Evolutionary conservation across 2,329 filamentous ascomycete genomes (phyloP).

Genomic region (Cytospora mali): DNA sequence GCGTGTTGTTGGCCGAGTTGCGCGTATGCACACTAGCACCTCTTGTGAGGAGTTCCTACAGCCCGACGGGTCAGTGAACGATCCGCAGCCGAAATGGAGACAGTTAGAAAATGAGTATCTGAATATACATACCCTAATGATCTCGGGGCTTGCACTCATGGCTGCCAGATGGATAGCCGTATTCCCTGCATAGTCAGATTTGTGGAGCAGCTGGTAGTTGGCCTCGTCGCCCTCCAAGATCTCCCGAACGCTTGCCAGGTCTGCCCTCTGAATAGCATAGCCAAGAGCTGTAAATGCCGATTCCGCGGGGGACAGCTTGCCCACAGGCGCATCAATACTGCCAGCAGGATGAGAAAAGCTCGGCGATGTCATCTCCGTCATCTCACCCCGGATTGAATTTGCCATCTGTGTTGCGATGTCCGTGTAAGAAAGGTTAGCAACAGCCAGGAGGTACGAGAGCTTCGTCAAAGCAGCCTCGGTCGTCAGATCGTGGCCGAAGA

Average conservation of each 20-base stretch:
- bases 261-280: constrained; percentile 76
- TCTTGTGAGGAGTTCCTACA: constrained; percentile 55
- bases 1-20: constrained; percentile 67
- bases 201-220: constrained; percentile 63
- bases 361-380: constrained; percentile 74
- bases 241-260: constrained; percentile 65
- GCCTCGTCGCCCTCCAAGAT: constrained; percentile 67
- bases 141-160: constrained; percentile 54
- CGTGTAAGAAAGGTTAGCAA: constrained; percentile 62
- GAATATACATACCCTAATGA: constrained; percentile 43
- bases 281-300: constrained; percentile 75
- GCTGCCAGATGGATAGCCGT: constrained; percentile 65
- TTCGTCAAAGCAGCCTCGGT: constrained; percentile 91
- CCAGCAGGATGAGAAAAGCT: constrained; percentile 75
- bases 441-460: constrained; percentile 79
- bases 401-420: constrained; percentile 75
- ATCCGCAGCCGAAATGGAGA: neutral
- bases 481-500: constrained; percentile 87
- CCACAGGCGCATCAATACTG: constrained; percentile 46
- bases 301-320: constrained; percentile 50
- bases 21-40: constrained; percentile 69
- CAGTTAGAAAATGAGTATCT: neutral
- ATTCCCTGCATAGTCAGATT: constrained; percentile 80
- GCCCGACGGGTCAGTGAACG: neutral
- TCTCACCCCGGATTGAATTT: constrained; percentile 75